phyloP scores from a whole-genome alignment of 495 filamentous ascomycete genomes.

The Hyaloscypha bicolor region DNA sequence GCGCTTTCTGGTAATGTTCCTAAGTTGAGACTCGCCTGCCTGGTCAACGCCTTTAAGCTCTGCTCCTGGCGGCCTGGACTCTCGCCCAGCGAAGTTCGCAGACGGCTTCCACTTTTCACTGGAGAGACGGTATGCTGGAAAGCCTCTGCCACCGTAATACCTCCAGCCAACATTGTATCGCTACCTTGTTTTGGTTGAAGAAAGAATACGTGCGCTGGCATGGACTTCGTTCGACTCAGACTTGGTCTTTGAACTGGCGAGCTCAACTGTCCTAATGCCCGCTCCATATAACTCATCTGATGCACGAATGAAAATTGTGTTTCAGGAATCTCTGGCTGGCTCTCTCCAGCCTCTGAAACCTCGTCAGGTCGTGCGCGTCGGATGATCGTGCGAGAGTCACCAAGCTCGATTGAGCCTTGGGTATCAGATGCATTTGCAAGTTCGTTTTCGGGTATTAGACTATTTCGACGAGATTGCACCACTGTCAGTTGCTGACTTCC shows the following conservation, averaged over 20 bases:
- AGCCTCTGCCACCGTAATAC: background rate
- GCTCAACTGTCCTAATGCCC: constrained; percentile 16
- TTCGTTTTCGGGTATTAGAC: background rate
- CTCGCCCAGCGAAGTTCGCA: background rate
- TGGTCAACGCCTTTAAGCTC: constrained; percentile 15
- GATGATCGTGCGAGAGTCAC: background rate
- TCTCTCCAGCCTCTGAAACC: background rate
- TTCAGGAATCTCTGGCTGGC: background rate
- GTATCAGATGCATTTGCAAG: background rate
- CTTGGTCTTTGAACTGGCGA: background rate
- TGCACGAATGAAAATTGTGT: constrained; percentile 1
- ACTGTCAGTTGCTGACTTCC: background rate
- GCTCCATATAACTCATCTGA: constrained; percentile 16
- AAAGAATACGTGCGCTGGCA: constrained; percentile 3
- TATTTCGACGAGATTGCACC: background rate
- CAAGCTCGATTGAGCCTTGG: background rate
- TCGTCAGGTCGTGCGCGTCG: background rate
- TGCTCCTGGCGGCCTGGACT: background rate
- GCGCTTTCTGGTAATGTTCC: constrained; percentile 5
- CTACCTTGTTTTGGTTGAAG: background rate
- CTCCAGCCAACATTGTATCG: background rate
- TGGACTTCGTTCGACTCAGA: constrained; percentile 12
- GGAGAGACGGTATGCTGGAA: constrained; percentile 7
- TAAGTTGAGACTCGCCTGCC: constrained; percentile 15
- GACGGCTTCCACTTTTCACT: background rate